Evolutionary conservation across 2,329 filamentous ascomycete species (phyloP).

Genomic region (Tricladium varicosporioides): DNA sequence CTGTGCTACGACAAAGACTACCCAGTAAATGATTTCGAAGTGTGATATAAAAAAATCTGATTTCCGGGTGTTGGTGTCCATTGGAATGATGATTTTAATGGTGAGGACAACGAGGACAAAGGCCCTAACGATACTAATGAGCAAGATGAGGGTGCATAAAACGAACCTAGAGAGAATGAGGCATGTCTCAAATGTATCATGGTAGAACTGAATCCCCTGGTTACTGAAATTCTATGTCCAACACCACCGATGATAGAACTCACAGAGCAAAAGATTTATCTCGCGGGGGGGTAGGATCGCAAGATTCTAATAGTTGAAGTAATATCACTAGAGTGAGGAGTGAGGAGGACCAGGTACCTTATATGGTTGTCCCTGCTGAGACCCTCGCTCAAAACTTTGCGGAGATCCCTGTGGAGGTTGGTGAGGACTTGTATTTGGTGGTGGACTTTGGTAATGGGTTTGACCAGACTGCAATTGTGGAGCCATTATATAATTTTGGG

Average conservation of each 20-base stretch:
- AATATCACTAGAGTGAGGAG: slow-evolving; percentile 19
- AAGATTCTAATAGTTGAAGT: slow-evolving; percentile 21
- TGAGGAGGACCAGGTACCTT: slow-evolving; percentile 14
- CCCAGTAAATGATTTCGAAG: background rate
- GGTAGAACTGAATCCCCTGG: no score
- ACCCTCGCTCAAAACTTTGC: no score
- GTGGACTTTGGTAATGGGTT: slow-evolving; percentile 22
- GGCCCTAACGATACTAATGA: no score
- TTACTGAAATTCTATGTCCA: no score
- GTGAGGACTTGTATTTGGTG: slow-evolving; percentile 18
- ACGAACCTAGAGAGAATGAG: no score
- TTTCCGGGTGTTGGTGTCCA: no score
- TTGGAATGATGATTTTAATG: background rate
- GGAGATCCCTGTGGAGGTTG: slow-evolving; percentile 8
- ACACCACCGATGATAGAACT: no score
- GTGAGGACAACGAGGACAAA: background rate
- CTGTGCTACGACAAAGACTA: background rate
- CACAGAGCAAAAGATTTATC: no score
- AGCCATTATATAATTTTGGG: slow-evolving; percentile 11
- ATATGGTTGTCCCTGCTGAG: background rate
- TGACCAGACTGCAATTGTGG: slow-evolving; percentile 26
- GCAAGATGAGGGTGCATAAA: no score
- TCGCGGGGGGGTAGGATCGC: background rate
- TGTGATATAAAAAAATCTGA: background rate
- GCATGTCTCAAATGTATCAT: no score